These are phyloP conservation scores for Penicillium canescens DNA, from an alignment of 495 filamentous ascomycete species.

Conservation along the genomic window DNA sequence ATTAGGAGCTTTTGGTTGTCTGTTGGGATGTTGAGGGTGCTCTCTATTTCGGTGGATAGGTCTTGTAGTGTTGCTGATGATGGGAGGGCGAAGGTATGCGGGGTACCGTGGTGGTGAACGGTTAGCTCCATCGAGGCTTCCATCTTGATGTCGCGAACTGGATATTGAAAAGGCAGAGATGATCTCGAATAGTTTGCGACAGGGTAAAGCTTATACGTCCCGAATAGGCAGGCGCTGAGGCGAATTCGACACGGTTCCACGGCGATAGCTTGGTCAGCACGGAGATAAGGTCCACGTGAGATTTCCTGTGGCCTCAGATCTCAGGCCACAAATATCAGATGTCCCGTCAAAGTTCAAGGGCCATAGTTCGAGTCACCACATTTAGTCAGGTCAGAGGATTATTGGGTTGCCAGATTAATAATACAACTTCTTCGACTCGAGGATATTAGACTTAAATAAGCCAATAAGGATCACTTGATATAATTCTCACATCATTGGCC, in stretches of 20 bases:
- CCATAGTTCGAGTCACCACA: too few relatives aligned
- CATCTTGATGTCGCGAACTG: background rate
- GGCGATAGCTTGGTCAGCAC: constrained; percentile 39
- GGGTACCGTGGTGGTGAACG: constrained; percentile 64
- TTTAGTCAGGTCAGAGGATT: too few relatives aligned
- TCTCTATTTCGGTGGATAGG: constrained; percentile 57
- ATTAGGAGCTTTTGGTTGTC: constrained; percentile 77
- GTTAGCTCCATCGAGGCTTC: constrained; percentile 41
- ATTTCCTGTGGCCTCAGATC: constrained; percentile 7
- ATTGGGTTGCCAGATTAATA: too few relatives aligned
- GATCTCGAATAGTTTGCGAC: background rate
- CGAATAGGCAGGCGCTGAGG: constrained; percentile 32
- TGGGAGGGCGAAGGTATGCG: constrained; percentile 67
- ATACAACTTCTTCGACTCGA: too few relatives aligned
- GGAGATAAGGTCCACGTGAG: constrained; percentile 28
- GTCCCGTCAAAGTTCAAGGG: too few relatives aligned
- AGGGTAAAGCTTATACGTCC: background rate
- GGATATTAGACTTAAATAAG: too few relatives aligned
- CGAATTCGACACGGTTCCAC: constrained; percentile 32
- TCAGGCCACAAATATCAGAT: too few relatives aligned
- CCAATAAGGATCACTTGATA: too few relatives aligned
- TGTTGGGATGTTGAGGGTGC: constrained; percentile 59
- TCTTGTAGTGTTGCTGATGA: constrained; percentile 72
- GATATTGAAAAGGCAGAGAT: background rate
- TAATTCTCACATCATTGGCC: too few relatives aligned